Conservation (phyloP, 2,329 filamentous ascomycete genomes). For the Tolypocladium pustulatum region DNA sequence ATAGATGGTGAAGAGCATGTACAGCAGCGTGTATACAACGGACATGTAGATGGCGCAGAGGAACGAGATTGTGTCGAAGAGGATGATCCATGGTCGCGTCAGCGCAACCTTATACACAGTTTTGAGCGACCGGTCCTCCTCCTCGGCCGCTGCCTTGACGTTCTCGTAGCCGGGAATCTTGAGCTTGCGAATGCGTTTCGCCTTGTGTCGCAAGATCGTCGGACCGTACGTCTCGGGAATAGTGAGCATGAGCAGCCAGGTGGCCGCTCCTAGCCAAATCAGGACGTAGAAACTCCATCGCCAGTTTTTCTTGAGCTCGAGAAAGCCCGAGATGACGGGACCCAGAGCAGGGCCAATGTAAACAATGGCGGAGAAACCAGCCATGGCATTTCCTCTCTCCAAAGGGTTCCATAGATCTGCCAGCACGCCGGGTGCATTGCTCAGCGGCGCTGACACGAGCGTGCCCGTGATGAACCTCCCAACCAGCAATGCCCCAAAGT, state of each 20-base stretch:
- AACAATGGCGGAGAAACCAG: constrained; percentile 40
- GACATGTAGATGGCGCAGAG: constrained; percentile 40
- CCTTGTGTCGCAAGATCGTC: constrained; percentile 41
- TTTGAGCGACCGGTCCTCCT: constrained; percentile 26
- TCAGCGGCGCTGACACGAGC: constrained; percentile 39
- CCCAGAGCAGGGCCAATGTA: constrained; percentile 44
- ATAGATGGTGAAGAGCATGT: constrained; percentile 50
- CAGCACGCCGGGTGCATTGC: constrained; percentile 39
- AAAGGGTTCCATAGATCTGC: constrained; percentile 43
- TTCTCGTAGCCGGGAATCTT: constrained; percentile 41
- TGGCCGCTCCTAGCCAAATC: constrained; percentile 29
- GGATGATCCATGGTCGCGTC: constrained; percentile 41
- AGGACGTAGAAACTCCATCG: constrained; percentile 40
- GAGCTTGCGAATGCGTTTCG: constrained; percentile 35
- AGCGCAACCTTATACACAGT: constrained; percentile 40
- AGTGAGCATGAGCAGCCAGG: constrained; percentile 37
- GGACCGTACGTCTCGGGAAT: constrained; percentile 47
- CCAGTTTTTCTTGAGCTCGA: constrained; percentile 45
- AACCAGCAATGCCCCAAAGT: constrained; percentile 39
- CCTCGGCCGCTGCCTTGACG: constrained; percentile 38
- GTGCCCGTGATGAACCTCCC: constrained; percentile 46
- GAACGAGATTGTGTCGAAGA: constrained; percentile 43
- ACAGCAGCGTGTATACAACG: constrained; percentile 40
- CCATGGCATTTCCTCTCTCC: constrained; percentile 43
- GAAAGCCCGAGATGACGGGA: constrained; percentile 44